phyloP scores from a whole-genome alignment of 331 rosid genomes.

The Telfairia occidentalis region DNA sequence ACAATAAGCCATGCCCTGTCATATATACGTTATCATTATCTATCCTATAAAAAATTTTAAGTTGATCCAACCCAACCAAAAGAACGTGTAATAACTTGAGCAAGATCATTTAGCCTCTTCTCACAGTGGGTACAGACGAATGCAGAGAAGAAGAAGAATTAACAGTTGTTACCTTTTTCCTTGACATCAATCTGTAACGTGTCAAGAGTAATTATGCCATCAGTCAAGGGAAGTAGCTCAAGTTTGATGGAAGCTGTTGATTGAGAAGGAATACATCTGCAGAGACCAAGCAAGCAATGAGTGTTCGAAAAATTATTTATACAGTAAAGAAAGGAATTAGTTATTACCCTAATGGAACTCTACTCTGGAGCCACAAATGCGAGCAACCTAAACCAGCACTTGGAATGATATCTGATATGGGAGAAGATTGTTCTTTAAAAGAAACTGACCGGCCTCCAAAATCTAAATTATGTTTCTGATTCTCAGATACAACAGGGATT shows the following conservation, averaged over 20 bases:
- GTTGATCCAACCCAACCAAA: background rate
- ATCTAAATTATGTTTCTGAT: slow-evolving; percentile 28
- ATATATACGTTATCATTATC: background rate
- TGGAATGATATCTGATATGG: slow-evolving; percentile 44
- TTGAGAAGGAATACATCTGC: slow-evolving; percentile 71
- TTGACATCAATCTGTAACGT: slow-evolving; percentile 72
- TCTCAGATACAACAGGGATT: slow-evolving; percentile 28
- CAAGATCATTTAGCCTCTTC: background rate
- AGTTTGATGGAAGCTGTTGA: slow-evolving; percentile 76
- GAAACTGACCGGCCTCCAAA: slow-evolving; percentile 31
- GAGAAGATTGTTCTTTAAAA: slow-evolving; percentile 27
- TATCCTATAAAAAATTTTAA: background rate
- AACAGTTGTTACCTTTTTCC: slow-evolving; percentile 57
- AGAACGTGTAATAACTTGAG: background rate
- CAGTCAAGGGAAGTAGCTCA: slow-evolving; percentile 87
- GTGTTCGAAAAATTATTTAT: slow-evolving; percentile 5
- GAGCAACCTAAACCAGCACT: slow-evolving; percentile 55
- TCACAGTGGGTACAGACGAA: background rate
- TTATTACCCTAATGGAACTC: slow-evolving; percentile 88
- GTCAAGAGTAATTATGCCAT: slow-evolving; percentile 83
- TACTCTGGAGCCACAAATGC: slow-evolving; percentile 91
- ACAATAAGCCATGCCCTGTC: background rate
- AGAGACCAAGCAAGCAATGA: slow-evolving; percentile 16
- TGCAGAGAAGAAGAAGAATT: background rate
- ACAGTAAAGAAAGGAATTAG: slow-evolving; percentile 3